These are phyloP conservation scores for Solanum piurae DNA, from an alignment of 257 asterid genomes.

Conservation along the genomic window DNA sequence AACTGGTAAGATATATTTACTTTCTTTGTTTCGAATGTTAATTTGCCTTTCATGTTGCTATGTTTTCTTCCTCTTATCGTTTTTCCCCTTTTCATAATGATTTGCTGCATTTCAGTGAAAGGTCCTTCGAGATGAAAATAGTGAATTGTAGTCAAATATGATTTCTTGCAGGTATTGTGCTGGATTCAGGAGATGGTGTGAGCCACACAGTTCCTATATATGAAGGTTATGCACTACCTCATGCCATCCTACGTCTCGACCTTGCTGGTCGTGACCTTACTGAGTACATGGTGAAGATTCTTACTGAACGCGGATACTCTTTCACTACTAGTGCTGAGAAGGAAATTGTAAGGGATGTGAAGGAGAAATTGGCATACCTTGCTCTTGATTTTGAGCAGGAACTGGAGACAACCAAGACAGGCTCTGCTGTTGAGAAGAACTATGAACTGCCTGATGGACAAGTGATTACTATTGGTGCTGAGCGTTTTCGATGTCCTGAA, in stretches of 20 bases:
- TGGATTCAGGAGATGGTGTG: slow-evolving; percentile 21
- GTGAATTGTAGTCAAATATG: not conserved
- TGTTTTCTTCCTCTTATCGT: too few species aligned
- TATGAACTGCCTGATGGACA: slow-evolving; percentile 5
- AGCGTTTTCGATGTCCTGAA: slow-evolving; percentile 9
- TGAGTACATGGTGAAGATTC: slow-evolving; percentile 13
- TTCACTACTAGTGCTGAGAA: slow-evolving; percentile 15
- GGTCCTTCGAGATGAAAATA: not conserved
- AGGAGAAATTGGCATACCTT: slow-evolving; percentile 14
- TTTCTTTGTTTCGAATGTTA: not conserved
- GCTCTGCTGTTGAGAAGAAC: not conserved
- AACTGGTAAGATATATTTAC: slow-evolving; percentile 2
- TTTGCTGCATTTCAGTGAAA: too few species aligned
- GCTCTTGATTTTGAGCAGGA: slow-evolving; percentile 18
- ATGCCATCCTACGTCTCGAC: slow-evolving; percentile 18
- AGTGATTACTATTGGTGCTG: slow-evolving; percentile 6
- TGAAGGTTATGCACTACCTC: slow-evolving; percentile 22
- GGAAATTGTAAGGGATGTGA: slow-evolving; percentile 18
- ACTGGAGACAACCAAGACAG: slow-evolving; percentile 7
- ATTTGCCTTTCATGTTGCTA: not conserved
- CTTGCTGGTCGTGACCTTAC: slow-evolving; percentile 19
- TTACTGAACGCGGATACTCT: slow-evolving; percentile 16
- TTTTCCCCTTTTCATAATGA: not conserved
- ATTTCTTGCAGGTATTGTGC: slow-evolving; percentile 10
- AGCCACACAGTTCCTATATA: slow-evolving; percentile 18